Conservation (phyloP, 768 basidiomycete species). For the Russula abietina region DNA sequence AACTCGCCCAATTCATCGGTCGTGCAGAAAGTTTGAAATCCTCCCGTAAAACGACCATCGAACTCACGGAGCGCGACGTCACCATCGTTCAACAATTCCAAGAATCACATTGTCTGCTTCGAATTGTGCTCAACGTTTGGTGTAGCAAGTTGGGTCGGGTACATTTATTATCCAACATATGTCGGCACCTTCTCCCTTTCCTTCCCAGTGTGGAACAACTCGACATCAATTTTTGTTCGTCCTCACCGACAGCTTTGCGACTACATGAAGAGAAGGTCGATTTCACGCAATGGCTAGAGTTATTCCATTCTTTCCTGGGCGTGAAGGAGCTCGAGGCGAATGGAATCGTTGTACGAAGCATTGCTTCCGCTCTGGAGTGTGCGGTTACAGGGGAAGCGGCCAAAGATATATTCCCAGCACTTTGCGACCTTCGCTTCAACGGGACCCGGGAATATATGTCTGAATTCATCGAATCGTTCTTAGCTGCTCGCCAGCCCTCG, state of each 20-base stretch:
- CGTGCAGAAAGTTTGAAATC: neutral
- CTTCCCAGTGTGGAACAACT: neutral
- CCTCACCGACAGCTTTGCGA: neutral
- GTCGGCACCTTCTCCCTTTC: neutral
- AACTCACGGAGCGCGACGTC: neutral
- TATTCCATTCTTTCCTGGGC: neutral
- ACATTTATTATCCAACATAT: neutral
- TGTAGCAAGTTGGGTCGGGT: conserved; percentile 2
- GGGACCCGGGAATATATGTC: neutral
- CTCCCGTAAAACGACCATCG: neutral
- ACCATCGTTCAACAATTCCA: neutral
- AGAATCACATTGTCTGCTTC: neutral
- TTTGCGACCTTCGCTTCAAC: neutral
- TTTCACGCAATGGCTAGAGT: neutral
- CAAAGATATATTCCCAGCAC: neutral
- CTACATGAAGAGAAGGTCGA: neutral
- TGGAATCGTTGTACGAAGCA: neutral
- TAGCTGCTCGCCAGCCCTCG: neutral
- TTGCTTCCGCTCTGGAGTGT: neutral
- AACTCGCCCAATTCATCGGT: conserved; percentile 6
- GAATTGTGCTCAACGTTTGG: neutral
- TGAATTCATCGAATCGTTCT: neutral
- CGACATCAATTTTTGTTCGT: neutral
- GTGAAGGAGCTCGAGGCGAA: neutral
- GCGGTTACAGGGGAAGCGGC: neutral